phyloP scores from a whole-genome alignment of 495 filamentous ascomycete genomes.

The Xylaria scruposa region DNA sequence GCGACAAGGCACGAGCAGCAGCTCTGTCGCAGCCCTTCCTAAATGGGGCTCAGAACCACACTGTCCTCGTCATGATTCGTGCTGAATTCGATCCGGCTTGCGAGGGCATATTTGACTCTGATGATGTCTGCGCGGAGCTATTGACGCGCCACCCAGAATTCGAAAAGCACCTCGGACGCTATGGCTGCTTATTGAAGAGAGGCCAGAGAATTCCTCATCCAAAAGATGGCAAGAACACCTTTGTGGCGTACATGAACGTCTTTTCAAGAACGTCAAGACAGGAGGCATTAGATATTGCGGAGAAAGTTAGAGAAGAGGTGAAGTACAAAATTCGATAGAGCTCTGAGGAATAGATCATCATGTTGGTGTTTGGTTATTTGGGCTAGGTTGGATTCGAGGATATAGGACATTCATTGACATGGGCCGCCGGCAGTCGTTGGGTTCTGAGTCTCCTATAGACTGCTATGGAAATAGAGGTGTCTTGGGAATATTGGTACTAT shows the following conservation, averaged over 20 bases:
- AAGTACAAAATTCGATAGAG: slow-evolving; percentile 34
- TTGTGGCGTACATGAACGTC: slow-evolving; percentile 45
- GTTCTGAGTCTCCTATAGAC: not conserved
- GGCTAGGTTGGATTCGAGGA: not conserved
- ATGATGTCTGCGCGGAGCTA: slow-evolving; percentile 46
- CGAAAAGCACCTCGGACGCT: slow-evolving; percentile 31
- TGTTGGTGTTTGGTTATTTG: not conserved
- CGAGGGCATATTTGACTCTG: slow-evolving; percentile 47
- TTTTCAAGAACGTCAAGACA: slow-evolving; percentile 42
- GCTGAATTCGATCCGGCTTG: slow-evolving; percentile 36
- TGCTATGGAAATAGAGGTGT: not conserved
- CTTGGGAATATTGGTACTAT: not conserved
- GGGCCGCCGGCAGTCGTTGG: not conserved
- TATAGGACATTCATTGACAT: not conserved
- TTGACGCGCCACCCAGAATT: slow-evolving; percentile 42
- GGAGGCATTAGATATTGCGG: slow-evolving; percentile 37
- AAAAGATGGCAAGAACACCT: slow-evolving; percentile 37
- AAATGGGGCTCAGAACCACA: slow-evolving; percentile 37
- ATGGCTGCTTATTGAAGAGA: slow-evolving; percentile 39
- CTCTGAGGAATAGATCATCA: slow-evolving; percentile 12
- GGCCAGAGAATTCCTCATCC: slow-evolving; percentile 43
- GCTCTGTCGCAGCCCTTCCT: slow-evolving; percentile 40
- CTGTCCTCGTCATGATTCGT: slow-evolving; percentile 35
- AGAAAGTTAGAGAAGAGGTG: slow-evolving; percentile 36
- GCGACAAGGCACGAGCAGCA: slow-evolving; percentile 38